A percentile compares a stretch with the other conserved stretches of the same genome.
Evolutionary conservation across 805 yeast species (phyloP).

Genomic region (Yueomyces sp.): DNA sequence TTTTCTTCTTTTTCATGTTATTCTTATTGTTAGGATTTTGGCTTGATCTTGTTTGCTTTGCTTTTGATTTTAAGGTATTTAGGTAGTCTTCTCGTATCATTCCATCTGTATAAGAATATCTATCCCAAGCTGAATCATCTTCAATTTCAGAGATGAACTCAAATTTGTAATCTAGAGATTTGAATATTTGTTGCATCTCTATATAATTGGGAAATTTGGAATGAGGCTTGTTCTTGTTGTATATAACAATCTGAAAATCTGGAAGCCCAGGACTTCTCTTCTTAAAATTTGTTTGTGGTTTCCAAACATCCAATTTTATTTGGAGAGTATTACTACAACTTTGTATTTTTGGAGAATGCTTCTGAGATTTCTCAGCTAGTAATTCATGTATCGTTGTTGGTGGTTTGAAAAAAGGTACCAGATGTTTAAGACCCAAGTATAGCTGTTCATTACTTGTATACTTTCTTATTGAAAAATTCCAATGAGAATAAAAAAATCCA

Average conservation of each 20-base stretch:
- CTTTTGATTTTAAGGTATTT: slow-evolving; percentile 2
- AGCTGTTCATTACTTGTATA: slow-evolving; percentile 19
- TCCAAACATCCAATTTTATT: slow-evolving; percentile 64
- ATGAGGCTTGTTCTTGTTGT: slow-evolving; percentile 29
- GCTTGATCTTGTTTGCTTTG: slow-evolving; percentile 1
- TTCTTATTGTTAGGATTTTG: neutral
- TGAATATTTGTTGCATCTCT: slow-evolving; percentile 29
- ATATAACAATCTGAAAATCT: slow-evolving; percentile 58
- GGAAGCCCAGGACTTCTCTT: slow-evolving; percentile 60
- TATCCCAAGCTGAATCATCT: slow-evolving; percentile 11
- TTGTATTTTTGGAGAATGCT: neutral
- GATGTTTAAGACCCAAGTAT: slow-evolving; percentile 17
- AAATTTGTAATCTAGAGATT: slow-evolving; percentile 19
- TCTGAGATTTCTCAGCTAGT: neutral
- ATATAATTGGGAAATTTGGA: slow-evolving; percentile 33
- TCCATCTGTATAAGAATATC: slow-evolving; percentile 9
- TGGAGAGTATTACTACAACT: neutral
- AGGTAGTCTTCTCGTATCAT: slow-evolving; percentile 5
- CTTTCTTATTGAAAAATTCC: slow-evolving; percentile 9
- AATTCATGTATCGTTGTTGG: slow-evolving; percentile 7
- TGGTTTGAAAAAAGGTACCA: slow-evolving; percentile 13
- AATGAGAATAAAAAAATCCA: slow-evolving; percentile 9
- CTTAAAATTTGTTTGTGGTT: slow-evolving; percentile 59
- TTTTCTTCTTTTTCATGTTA: slow-evolving; percentile 5
- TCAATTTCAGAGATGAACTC: slow-evolving; percentile 20